phyloP scores from a whole-genome alignment of 495 filamentous ascomycete species.

The Penicillium canariense region DNA sequence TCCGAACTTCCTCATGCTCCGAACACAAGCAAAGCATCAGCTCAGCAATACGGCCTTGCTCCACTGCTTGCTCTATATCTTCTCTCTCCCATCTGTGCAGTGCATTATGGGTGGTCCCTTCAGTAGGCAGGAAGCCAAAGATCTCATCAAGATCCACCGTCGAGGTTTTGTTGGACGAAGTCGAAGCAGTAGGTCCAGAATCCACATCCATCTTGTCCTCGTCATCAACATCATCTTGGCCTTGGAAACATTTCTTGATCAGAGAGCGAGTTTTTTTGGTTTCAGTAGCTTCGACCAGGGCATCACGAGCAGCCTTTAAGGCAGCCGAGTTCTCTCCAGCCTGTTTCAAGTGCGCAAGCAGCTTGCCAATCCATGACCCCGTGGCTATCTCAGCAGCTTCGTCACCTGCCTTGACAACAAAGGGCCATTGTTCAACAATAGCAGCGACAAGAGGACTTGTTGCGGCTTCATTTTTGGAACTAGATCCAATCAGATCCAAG shows the following conservation, averaged over 20 bases:
- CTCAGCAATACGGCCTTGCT: slow-evolving; percentile 64
- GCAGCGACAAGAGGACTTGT: slow-evolving; percentile 58
- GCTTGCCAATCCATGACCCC: slow-evolving; percentile 52
- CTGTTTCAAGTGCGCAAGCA: slow-evolving; percentile 45
- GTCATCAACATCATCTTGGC: slow-evolving; percentile 21
- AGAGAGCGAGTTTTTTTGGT: slow-evolving; percentile 35
- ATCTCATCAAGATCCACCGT: slow-evolving; percentile 38
- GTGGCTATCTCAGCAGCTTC: slow-evolving; percentile 37
- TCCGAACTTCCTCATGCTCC: slow-evolving; percentile 66
- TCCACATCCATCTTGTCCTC: slow-evolving; percentile 27
- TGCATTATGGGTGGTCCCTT: slow-evolving; percentile 41
- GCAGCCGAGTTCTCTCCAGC: slow-evolving; percentile 43
- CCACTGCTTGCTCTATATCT: slow-evolving; percentile 68
- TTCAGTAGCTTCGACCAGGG: slow-evolving; percentile 36
- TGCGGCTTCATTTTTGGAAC: slow-evolving; percentile 38
- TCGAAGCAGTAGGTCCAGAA: slow-evolving; percentile 3
- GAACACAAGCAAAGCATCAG: slow-evolving; percentile 75
- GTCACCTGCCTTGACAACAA: slow-evolving; percentile 52
- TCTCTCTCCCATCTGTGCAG: slow-evolving; percentile 67
- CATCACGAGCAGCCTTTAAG: slow-evolving; percentile 42
- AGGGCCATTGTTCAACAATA: slow-evolving; percentile 76
- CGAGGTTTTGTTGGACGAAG: slow-evolving; percentile 8
- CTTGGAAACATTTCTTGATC: slow-evolving; percentile 44
- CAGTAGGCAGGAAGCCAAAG: slow-evolving; percentile 39
- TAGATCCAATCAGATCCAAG: slow-evolving; percentile 45